Evolutionary conservation across 2,329 filamentous ascomycete species (phyloP).

Genomic region (Cladobotryum mycophilum): DNA sequence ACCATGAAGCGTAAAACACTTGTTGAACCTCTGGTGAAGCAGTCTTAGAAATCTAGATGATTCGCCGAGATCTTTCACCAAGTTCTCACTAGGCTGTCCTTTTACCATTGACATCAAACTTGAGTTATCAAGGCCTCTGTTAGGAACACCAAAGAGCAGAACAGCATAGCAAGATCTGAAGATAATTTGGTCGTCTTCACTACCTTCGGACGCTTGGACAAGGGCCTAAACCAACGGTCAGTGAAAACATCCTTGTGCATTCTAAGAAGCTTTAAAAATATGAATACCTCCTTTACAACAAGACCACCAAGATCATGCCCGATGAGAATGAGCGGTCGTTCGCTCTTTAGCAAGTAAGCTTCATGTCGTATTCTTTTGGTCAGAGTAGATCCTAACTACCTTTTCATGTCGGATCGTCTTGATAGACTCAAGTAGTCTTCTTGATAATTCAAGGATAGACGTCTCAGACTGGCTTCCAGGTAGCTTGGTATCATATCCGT

Average conservation of each 20-base stretch:
- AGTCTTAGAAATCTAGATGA: slow-evolving; percentile 16
- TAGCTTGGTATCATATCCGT: slow-evolving; percentile 25
- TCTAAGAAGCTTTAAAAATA: not conserved
- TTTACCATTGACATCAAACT: slow-evolving; percentile 16
- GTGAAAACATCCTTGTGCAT: too few species aligned
- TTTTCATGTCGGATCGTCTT: slow-evolving; percentile 1
- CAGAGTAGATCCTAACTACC: not conserved
- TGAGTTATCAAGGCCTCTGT: slow-evolving; percentile 19
- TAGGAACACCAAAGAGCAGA: slow-evolving; percentile 25
- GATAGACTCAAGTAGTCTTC: not conserved
- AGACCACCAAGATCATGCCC: slow-evolving; percentile 16
- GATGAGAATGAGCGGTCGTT: slow-evolving; percentile 15
- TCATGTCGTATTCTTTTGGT: not conserved
- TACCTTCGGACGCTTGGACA: slow-evolving; percentile 9
- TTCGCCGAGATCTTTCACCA: slow-evolving; percentile 18
- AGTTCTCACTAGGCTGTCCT: slow-evolving; percentile 18
- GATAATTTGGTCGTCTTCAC: slow-evolving; percentile 5
- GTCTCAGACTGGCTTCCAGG: slow-evolving; percentile 16
- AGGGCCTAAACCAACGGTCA: slow-evolving; percentile 12
- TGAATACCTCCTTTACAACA: slow-evolving; percentile 18
- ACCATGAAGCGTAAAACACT: slow-evolving; percentile 11
- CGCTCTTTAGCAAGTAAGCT: not conserved
- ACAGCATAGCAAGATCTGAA: slow-evolving; percentile 17
- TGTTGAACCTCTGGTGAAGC: slow-evolving; percentile 16
- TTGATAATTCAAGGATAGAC: slow-evolving; percentile 9